Base-by-base conservation (phyloP, 805 yeast genomes). In the Nematodospora valgi region DNA sequence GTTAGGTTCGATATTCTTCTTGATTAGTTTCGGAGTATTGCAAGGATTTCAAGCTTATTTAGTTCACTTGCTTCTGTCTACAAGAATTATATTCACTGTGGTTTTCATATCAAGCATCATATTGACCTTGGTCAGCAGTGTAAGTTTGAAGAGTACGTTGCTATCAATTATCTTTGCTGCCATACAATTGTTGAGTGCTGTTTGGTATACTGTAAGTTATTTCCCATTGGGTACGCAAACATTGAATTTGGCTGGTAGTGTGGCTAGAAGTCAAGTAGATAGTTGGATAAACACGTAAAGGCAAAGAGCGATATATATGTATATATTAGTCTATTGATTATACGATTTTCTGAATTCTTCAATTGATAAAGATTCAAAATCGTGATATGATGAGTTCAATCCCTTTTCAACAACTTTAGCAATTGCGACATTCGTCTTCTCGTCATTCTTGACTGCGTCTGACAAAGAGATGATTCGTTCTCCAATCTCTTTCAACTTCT, bases 151-250 rank as follows among this genome's bases (percentile, higher is more conserved):
- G 37, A 62, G 68, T 32, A 56, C 68, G 2, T 29, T 68, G 4
- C 50, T 68, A 16, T 62, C 69, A 6, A 62, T 68, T 12, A 33
- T 67, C 15, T 67, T 67, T 50, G 72, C 72, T 6, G 54, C 51
- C 6, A 46, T 67, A 7, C 73, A 68, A 43, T 54, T 68, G 38
- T 29, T 64, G 14, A 56, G 64, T 45, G 72, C 67, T 3, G 35
- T 64, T 4, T 67, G 72, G 72, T 68, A 68, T 47, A 63, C 73
- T 2, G 69, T 68, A 16, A 66, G 72, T 41, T 68, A 68, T 48
- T 68, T 68, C 45, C 73, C 73, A n/a, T 49, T 67, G 64, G 73
- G 73, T 6, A 54, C 53, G 16, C 72, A 67, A 41, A 67, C 73
- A 0, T 49, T 68, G 32, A 63, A 57, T 33, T 46, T 68, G 35